These are phyloP conservation scores for Tubosaeta brunneosetosa DNA, from an alignment of 768 basidiomycete genomes.

Conservation along the genomic window DNA sequence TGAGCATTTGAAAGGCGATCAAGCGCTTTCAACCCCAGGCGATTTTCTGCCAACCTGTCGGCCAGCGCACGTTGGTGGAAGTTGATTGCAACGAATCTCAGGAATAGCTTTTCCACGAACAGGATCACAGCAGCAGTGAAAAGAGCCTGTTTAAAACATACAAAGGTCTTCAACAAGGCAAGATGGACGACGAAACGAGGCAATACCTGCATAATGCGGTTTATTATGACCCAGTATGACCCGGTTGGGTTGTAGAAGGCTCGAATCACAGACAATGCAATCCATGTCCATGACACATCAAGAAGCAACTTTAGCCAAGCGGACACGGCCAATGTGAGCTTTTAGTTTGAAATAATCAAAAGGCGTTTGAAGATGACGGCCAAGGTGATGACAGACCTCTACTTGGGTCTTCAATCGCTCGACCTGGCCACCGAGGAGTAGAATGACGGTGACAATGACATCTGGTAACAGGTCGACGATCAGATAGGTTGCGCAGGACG, in stretches of 20 bases:
- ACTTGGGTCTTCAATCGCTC: constrained; percentile 65
- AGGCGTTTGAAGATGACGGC: neutral
- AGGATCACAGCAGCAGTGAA: constrained; percentile 43
- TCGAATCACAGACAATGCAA: constrained; percentile 60
- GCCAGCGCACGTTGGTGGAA: constrained; percentile 75
- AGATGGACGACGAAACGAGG: neutral
- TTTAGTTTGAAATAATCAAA: constrained; percentile 2
- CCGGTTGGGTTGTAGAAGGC: constrained; percentile 55
- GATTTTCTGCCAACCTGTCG: constrained; percentile 68
- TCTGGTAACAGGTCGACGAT: constrained; percentile 61
- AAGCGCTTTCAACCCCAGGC: constrained; percentile 62
- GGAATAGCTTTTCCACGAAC: constrained; percentile 53
- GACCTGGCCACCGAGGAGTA: constrained; percentile 55
- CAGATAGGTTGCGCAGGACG: constrained; percentile 55
- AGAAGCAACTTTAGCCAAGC: constrained; percentile 68
- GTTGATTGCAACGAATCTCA: constrained; percentile 75
- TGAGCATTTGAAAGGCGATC: constrained; percentile 69
- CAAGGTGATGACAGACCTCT: constrained; percentile 44
- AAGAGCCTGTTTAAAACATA: constrained; percentile 33
- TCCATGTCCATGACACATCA: constrained; percentile 70
- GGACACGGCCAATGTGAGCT: constrained; percentile 66
- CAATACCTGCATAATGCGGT: constrained; percentile 65
- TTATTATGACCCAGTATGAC: constrained; percentile 62
- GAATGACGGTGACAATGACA: constrained; percentile 48
- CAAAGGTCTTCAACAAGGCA: constrained; percentile 3